phyloP scores from a whole-genome alignment of 768 basidiomycete genomes.

The Lanmaoa pseudosensibilis region DNA sequence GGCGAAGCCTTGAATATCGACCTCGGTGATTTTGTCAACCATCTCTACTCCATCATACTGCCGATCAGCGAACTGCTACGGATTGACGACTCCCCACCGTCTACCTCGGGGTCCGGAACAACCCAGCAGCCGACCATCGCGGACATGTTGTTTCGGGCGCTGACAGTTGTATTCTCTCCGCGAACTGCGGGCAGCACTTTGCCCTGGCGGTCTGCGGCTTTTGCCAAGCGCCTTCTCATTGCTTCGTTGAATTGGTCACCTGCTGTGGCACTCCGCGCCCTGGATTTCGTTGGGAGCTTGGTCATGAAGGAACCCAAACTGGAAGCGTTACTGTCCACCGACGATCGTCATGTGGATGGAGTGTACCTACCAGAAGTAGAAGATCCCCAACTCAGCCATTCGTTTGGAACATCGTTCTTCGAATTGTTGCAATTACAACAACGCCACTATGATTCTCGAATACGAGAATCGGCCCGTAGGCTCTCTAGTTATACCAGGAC shows the following conservation, averaged over 20 bases:
- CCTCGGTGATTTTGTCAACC: conserved; percentile 81
- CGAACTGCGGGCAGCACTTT: conserved; percentile 57
- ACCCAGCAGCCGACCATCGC: conserved; percentile 41
- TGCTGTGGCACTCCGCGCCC: conserved; percentile 55
- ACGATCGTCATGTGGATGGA: conserved; percentile 83
- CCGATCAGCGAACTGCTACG: conserved; percentile 67
- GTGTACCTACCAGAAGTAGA: conserved; percentile 83
- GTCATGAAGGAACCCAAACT: conserved; percentile 77
- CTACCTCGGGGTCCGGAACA: conserved; percentile 27
- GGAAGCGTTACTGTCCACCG: conserved; percentile 81
- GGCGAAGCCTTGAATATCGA: conserved; percentile 98
- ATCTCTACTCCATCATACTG: conserved; percentile 80
- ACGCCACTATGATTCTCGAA: conserved; percentile 63
- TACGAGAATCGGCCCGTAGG: conserved; percentile 64
- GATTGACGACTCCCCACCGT: conserved; percentile 54
- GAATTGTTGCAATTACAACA: conserved; percentile 69
- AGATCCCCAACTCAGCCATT: conserved; percentile 80
- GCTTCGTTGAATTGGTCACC: conserved; percentile 83
- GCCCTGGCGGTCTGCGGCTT: conserved; percentile 81
- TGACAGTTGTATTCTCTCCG: conserved; percentile 80
- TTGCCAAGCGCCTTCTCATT: conserved; percentile 87
- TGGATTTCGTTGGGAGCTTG: conserved; percentile 73
- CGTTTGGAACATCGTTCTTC: conserved; percentile 85
- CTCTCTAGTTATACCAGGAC: conserved; percentile 47
- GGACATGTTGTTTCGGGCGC: conserved; percentile 84